These are phyloP conservation scores for Cucurbita moschata DNA, from an alignment of 306 rosid species.

Conservation along the genomic window DNA sequence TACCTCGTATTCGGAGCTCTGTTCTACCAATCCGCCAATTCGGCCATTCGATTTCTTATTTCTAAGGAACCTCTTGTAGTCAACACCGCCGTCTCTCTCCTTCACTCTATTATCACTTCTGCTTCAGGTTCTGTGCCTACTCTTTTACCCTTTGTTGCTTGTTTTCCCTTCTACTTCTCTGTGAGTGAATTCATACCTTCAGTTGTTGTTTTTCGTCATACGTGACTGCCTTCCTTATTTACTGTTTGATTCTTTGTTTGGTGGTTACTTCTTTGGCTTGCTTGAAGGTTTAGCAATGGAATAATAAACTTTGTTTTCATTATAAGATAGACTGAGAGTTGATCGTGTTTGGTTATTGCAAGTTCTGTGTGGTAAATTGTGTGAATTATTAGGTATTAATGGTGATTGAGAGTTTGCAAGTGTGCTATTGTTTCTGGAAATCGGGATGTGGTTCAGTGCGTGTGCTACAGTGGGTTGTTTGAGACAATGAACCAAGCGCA, in stretches of 20 bases:
- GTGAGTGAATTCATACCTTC: background rate
- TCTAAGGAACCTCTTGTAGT: conserved; percentile 57
- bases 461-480: background rate
- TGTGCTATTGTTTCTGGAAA: no score
- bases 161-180: background rate
- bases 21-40: conserved; percentile 53
- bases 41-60: conserved; percentile 27
- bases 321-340: background rate
- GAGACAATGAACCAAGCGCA: background rate
- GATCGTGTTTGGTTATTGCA: background rate
- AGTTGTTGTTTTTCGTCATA: background rate
- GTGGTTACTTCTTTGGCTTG: background rate
- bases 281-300: background rate
- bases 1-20: conserved; percentile 36
- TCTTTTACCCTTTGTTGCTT: background rate
- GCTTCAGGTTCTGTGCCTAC: conserved; percentile 45
- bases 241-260: background rate
- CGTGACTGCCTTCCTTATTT: background rate
- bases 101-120: conserved; percentile 60
- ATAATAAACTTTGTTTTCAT: background rate
- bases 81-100: conserved; percentile 80
- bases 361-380: background rate
- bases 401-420: no score
- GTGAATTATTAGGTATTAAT: background rate
- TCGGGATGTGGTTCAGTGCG: background rate